Evolutionary conservation across 1,284 basidiomycete genomes (phyloP).

Genomic region (Athelia sp.): DNA sequence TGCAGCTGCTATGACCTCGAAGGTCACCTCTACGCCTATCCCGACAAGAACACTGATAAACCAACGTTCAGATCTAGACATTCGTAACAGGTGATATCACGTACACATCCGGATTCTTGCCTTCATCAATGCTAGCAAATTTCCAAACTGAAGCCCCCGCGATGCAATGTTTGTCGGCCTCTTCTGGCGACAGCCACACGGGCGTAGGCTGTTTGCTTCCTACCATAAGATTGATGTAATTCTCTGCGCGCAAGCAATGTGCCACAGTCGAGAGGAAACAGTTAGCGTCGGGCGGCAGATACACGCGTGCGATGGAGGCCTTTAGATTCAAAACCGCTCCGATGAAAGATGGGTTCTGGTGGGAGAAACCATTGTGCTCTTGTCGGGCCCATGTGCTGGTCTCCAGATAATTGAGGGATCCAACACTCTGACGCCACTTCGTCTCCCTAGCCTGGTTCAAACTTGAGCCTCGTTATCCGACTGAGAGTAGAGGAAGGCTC

Average conservation of each 20-base stretch:
- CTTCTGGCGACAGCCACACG: conserved; percentile 63
- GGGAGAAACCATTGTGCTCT: conserved; percentile 77
- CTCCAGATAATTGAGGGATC: conserved; percentile 83
- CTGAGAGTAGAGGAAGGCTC: conserved; percentile 7
- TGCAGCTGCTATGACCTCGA: conserved; percentile 75
- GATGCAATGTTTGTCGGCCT: conserved; percentile 70
- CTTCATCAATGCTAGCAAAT: conserved; percentile 66
- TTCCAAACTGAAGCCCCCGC: conserved; percentile 75
- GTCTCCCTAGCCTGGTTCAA: conserved; percentile 58
- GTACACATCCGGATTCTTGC: conserved; percentile 62
- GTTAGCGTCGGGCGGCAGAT: conserved; percentile 89
- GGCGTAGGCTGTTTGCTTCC: conserved; percentile 79
- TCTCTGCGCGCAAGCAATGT: conserved; percentile 79
- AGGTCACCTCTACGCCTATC: conserved; percentile 72
- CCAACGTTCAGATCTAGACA: conserved; percentile 5
- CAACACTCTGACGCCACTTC: conserved; percentile 66
- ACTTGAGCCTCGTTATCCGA: background rate
- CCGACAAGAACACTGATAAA: conserved; percentile 60
- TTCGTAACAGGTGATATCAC: conserved; percentile 16
- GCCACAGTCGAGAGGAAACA: conserved; percentile 76
- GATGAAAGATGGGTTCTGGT: conserved; percentile 85
- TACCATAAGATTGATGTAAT: conserved; percentile 84
- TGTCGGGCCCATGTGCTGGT: conserved; percentile 85
- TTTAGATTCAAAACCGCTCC: conserved; percentile 79
- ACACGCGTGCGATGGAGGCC: conserved; percentile 71